These are phyloP conservation scores for Sclerotinia subarctica DNA, from an alignment of 2,329 filamentous ascomycete species.

Conservation along the genomic window DNA sequence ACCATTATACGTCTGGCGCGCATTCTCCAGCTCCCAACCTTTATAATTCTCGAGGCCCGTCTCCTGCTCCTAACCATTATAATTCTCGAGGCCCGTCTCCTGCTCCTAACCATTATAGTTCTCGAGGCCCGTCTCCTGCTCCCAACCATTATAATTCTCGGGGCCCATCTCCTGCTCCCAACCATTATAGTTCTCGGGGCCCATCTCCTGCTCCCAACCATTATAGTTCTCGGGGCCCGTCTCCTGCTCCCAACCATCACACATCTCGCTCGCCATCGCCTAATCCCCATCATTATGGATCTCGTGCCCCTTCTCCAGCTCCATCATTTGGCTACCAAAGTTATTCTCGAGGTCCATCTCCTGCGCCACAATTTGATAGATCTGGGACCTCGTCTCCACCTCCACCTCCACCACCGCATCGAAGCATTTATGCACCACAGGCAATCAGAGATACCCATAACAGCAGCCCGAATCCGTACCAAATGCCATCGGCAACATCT, in stretches of 20 bases:
- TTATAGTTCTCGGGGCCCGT: conserved; percentile 1
- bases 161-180: conserved; percentile 34
- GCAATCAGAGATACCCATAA: conserved; percentile 41
- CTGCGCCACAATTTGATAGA: conserved; percentile 39
- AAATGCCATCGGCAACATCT: conserved; percentile 58
- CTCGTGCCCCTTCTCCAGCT: conserved; percentile 36
- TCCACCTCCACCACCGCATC: conserved; percentile 80
- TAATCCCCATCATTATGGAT: conserved; percentile 40
- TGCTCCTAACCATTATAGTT: conserved; percentile 30
- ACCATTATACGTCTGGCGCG: conserved; percentile 3
- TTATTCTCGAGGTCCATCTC: conserved; percentile 42
- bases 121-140: conserved; percentile 7
- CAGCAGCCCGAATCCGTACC: conserved; percentile 44
- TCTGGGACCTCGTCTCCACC: conserved; percentile 54
- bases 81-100: conserved; percentile 1
- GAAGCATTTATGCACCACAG: conserved; percentile 51
- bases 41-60: not conserved
- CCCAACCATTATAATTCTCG: conserved; percentile 37
- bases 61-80: conserved; percentile 29
- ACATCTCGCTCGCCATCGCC: conserved; percentile 35
- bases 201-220: not conserved
- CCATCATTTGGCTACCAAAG: conserved; percentile 36
- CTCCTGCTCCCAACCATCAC: conserved; percentile 34
- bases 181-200: conserved; percentile 25
- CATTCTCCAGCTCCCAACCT: conserved; percentile 9